phyloP scores from a whole-genome alignment of 208 protist species.

The Leishmania tarentolae region DNA sequence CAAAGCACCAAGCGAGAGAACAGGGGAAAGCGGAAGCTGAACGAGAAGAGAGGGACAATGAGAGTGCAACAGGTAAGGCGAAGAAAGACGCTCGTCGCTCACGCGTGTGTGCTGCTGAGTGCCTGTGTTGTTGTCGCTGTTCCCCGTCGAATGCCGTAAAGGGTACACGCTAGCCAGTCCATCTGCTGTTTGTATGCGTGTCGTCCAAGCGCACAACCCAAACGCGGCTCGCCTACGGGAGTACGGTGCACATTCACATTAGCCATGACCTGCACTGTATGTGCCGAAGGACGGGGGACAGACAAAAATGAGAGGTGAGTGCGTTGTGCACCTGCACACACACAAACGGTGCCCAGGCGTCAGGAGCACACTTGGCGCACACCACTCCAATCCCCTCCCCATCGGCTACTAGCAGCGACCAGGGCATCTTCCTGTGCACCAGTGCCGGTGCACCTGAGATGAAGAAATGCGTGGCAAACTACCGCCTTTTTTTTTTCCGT shows the following conservation, averaged over 20 bases:
- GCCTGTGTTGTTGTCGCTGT: background rate
- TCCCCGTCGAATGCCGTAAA: background rate
- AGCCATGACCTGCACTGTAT: background rate
- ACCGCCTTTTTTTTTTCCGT: background rate
- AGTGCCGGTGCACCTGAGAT: background rate
- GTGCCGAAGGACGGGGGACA: background rate
- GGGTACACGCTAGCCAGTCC: background rate
- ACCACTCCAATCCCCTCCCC: background rate
- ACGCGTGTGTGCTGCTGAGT: background rate
- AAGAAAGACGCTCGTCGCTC: background rate
- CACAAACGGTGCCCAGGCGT: background rate
- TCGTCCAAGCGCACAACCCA: background rate
- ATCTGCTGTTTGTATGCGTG: background rate
- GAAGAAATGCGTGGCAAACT: background rate
- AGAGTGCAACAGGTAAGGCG: background rate
- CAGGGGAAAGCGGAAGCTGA: no score
- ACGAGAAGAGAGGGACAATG: background rate
- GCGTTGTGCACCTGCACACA: background rate
- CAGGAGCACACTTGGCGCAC: background rate
- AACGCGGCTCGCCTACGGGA: background rate
- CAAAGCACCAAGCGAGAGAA: background rate
- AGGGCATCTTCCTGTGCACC: background rate
- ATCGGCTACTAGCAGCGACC: background rate
- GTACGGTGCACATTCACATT: background rate
- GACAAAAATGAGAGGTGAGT: background rate